Percentiles rank a stretch among this genome's conserved stretches.
Conservation (phyloP, 495 filamentous ascomycete species). For the Penicillium canescens region DNA sequence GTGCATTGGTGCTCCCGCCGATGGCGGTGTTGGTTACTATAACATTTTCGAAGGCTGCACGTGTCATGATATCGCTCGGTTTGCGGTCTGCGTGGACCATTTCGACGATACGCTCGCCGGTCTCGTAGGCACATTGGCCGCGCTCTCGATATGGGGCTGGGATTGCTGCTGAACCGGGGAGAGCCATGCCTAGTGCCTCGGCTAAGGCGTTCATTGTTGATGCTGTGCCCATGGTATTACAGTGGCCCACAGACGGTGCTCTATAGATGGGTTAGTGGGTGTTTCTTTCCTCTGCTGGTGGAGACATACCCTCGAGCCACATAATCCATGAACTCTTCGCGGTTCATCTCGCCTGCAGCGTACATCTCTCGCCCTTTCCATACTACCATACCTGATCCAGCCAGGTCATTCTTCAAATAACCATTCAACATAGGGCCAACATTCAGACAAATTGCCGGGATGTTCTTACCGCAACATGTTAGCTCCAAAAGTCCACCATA, state of each 20-base stretch:
- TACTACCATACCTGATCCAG: slow-evolving; percentile 47
- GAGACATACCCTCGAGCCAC: slow-evolving; percentile 43
- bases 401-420: slow-evolving; percentile 40
- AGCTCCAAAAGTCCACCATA: background rate
- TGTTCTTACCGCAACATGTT: slow-evolving; percentile 32
- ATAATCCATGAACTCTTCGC: slow-evolving; percentile 48
- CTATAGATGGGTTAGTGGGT: slow-evolving; percentile 21
- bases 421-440: slow-evolving; percentile 57
- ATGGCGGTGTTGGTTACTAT: slow-evolving; percentile 53
- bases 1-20: slow-evolving; percentile 56
- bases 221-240: slow-evolving; percentile 58
- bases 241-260: slow-evolving; percentile 53
- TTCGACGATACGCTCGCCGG: slow-evolving; percentile 51
- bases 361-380: slow-evolving; percentile 54
- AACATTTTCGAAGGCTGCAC: slow-evolving; percentile 55
- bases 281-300: background rate
- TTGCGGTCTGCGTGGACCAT: slow-evolving; percentile 54
- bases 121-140: slow-evolving; percentile 53
- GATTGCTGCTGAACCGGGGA: slow-evolving; percentile 54
- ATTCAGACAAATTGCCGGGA: slow-evolving; percentile 54
- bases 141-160: slow-evolving; percentile 53
- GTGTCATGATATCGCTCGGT: slow-evolving; percentile 56
- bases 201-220: slow-evolving; percentile 58
- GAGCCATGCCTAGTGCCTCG: slow-evolving; percentile 56
- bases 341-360: slow-evolving; percentile 50